Percentiles rank a stretch among this genome's conserved stretches.
These are phyloP conservation scores for Fagus sylvatica DNA, from an alignment of 306 rosid species.

Conservation along the genomic window DNA sequence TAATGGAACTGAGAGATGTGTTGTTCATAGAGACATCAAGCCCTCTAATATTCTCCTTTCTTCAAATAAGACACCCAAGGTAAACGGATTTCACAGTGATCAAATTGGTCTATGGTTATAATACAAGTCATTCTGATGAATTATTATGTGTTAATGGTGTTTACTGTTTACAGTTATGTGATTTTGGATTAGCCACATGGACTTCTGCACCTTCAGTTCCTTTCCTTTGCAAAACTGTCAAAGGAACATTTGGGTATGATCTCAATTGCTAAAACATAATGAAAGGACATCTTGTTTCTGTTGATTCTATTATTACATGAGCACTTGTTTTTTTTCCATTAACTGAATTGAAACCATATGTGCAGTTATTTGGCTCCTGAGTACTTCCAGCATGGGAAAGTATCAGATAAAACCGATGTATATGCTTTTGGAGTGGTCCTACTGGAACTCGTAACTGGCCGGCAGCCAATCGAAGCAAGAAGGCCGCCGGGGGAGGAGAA, in stretches of 20 bases:
- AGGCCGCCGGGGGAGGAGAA: slow-evolving; percentile 84
- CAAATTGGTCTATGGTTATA: neutral
- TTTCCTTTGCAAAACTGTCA: slow-evolving; percentile 95
- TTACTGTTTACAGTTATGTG: slow-evolving; percentile 67
- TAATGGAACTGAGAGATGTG: slow-evolving; percentile 91
- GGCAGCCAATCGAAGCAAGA: slow-evolving; percentile 84
- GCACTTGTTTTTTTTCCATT: slow-evolving; percentile 1
- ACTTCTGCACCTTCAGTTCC: slow-evolving; percentile 96
- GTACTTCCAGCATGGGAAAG: slow-evolving; percentile 96
- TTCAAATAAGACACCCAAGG: slow-evolving; percentile 83
- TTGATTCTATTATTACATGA: neutral
- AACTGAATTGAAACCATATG: slow-evolving; percentile 4
- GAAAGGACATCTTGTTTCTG: slow-evolving; percentile 4
- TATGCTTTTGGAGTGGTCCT: slow-evolving; percentile 94
- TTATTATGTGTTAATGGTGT: slow-evolving; percentile 1
- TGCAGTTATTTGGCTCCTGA: slow-evolving; percentile 94
- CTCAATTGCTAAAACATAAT: neutral
- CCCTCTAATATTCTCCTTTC: slow-evolving; percentile 97
- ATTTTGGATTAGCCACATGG: slow-evolving; percentile 98
- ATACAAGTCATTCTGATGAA: slow-evolving; percentile 25
- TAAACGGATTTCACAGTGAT: slow-evolving; percentile 21
- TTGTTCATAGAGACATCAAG: slow-evolving; percentile 90
- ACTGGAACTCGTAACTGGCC: slow-evolving; percentile 89
- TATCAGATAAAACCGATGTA: slow-evolving; percentile 92
- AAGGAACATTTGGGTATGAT: slow-evolving; percentile 96